Base-by-base conservation (phyloP, 208 protist species). In the Leishmania gerbilli region DNA sequence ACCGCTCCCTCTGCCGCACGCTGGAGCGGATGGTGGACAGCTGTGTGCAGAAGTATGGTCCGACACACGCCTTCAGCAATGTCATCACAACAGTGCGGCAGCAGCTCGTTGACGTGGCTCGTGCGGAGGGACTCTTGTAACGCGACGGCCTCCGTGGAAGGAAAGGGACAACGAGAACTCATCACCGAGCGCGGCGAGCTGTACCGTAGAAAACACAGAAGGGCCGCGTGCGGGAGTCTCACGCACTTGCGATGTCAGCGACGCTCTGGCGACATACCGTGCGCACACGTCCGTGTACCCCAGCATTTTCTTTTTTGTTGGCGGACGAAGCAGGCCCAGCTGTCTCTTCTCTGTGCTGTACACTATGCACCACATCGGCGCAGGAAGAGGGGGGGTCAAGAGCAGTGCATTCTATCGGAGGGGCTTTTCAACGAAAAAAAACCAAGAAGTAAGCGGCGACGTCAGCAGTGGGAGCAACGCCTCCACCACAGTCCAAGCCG, bases 1-100 rank as follows among this genome's bases (percentile, higher is more conserved):
- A 95, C 75, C 82, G 89, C 19, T 88, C 92, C 56, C 71, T 97
- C 21, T 87, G 91, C 15, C 80, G 87, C 19, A 87, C 92, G 34
- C 81, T 97, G 69, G 92, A 97, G 82, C 82, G 85, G 21, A 97
- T 97, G 91, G 94, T 95, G 74, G 91, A 97, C 80, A 81, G 77
- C 62, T 97, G 94, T 76, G 92, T 97, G 71, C 62, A 82, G 45
- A 88, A 82, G 76, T 95, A 97, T 74, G 94, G 94, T 15, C 94
- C 94, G 2, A 91, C 77, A 6, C 89, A 94, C 71, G 83, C 74
- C 15, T 96, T 90, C 81, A 95, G 90, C 80, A 83, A 88, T 27
- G 79, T 74, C 67, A 95, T 96, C 69, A 93, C 92, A 13, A 83
- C 65, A 34, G 79, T 97, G 42, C 84, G 94, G 4, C 86, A 91